A percentile compares a stretch with the other conserved stretches of the same genome.
phyloP scores from a whole-genome alignment of 2,329 filamentous ascomycete genomes.

The Kalmusia sp. region DNA sequence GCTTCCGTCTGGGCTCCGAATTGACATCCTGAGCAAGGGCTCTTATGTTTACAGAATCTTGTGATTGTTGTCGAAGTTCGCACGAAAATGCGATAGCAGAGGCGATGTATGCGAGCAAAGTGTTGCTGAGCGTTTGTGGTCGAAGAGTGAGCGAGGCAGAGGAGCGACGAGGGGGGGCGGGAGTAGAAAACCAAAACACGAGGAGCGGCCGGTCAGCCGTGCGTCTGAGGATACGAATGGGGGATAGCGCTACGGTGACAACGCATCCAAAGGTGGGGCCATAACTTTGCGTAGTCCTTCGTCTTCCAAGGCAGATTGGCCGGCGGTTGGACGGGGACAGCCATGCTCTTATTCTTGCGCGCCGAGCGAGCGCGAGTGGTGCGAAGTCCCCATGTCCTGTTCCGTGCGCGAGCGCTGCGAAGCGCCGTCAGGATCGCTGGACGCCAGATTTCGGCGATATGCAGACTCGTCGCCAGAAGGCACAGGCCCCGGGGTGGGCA shows the following conservation, averaged over 20 bases:
- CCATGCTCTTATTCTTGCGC: constrained; percentile 44
- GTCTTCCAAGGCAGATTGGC: constrained; percentile 43
- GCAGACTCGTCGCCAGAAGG: constrained; percentile 19
- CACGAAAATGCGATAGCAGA: constrained; percentile 22
- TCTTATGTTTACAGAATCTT: constrained; percentile 34
- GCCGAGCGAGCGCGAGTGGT: constrained; percentile 20
- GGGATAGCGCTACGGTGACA: constrained; percentile 41
- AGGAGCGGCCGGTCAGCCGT: constrained; percentile 40
- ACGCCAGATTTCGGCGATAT: constrained; percentile 32
- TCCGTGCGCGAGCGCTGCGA: constrained; percentile 23
- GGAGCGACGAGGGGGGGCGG: constrained; percentile 23
- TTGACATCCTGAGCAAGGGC: constrained; percentile 52
- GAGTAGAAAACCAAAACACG: constrained; percentile 34
- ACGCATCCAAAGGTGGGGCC: constrained; percentile 47
- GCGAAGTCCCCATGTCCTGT: constrained; percentile 19
- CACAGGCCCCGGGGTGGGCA: constrained; percentile 22
- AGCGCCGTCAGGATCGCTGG: constrained; percentile 25
- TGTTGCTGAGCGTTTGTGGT: constrained; percentile 26
- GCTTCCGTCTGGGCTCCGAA: constrained; percentile 51
- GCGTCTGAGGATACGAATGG: constrained; percentile 23
- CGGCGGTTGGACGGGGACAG: constrained; percentile 33
- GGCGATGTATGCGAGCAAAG: constrained; percentile 21
- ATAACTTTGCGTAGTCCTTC: constrained; percentile 34
- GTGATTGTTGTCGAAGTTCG: constrained; percentile 22
- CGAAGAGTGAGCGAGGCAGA: constrained; percentile 31